Evolutionary conservation across 257 asterid species (phyloP), one percentile per base, ranked within the genome.

Genomic region (Nicotiana sylvestris): DNA sequence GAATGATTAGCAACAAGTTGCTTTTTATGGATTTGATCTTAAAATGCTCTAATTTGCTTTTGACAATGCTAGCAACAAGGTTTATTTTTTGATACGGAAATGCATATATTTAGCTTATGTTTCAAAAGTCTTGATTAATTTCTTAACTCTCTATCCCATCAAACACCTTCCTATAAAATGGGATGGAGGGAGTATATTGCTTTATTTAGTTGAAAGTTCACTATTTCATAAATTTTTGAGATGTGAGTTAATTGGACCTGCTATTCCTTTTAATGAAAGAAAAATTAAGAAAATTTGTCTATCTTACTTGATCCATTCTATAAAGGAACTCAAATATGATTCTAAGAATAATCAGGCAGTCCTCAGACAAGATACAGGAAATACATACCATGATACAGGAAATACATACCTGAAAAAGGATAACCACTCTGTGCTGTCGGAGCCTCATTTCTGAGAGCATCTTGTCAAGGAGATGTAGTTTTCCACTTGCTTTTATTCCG

Each of bases 401-500:
- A 78, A 30, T 37, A 65, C 53, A 66, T 88, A 94, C 99, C 99
- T 96, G 98, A 87, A 84, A 92, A 86, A 96, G 92, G 86, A 96
- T 66, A 67, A 96, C 86, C 56, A 91, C 97, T 85, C 84, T 88
- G 82, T 89, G 88, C 55, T 91, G 92, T 65, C 74, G 94, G 80
- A 69, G 46, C 86, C 86, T 87, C 62, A 90, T 85, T 88, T 92
- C 97, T 17, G 88, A 43, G 16, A 96, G 98, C 87, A 94, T 94
- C 86, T 51, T 72, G 82, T 94, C 92, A 82, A 96, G 95, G 85
- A 92, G 90, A 77, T 89, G 91, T 64, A 96, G 78, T 88, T 96
- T 96, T 79, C 98, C 99, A 88, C 98, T 90, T 76, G 95, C 94
- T 89, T 89, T 88, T 85, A 93, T 90, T 49, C 93, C 99, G 84